Percentiles rank a stretch among this genome's conserved stretches.
These are phyloP conservation scores for Hyphopichia homilentoma DNA, from an alignment of 805 yeast genomes.

Conservation along the genomic window DNA sequence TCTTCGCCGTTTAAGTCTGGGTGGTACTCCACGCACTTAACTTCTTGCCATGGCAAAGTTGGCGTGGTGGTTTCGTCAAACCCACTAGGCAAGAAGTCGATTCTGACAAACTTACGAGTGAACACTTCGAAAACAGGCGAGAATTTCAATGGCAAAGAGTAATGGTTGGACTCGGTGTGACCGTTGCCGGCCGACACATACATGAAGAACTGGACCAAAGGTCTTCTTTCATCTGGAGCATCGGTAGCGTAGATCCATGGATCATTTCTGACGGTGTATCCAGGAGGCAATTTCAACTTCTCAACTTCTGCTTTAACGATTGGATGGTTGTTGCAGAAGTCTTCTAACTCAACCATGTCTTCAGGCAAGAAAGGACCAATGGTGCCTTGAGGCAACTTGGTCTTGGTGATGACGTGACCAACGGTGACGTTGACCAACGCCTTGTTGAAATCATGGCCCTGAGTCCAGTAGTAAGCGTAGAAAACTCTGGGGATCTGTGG, in stretches of 20 bases:
- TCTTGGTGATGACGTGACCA: conserved; percentile 58
- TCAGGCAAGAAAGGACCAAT: conserved; percentile 72
- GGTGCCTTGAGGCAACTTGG: conserved; percentile 53
- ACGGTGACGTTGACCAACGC: conserved; percentile 64
- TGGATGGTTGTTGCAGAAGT: conserved; percentile 50
- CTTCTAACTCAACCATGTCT: conserved; percentile 55
- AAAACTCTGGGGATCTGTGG: conserved; percentile 68
- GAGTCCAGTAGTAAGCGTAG: conserved; percentile 62
- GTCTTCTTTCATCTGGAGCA: conserved; percentile 54
- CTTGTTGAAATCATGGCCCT: conserved; percentile 56
- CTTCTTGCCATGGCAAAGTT: conserved; percentile 59
- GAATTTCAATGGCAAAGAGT: conserved; percentile 68
- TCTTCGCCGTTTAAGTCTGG: conserved; percentile 62
- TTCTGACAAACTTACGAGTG: conserved; percentile 59
- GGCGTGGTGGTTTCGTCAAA: conserved; percentile 56
- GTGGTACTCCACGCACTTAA: conserved; percentile 65
- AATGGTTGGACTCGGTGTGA: conserved; percentile 71
- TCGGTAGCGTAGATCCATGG: conserved; percentile 90
- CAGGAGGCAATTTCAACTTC: conserved; percentile 60
- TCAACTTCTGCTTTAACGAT: conserved; percentile 58
- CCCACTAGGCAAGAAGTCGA: conserved; percentile 73
- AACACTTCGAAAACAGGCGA: conserved; percentile 69
- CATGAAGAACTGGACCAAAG: conserved; percentile 71
- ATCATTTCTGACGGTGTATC: conserved; percentile 55
- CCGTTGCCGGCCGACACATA: conserved; percentile 61